Percentiles rank a stretch among this genome's conserved stretches.
phyloP scores from a whole-genome alignment of 2,329 filamentous ascomycete genomes.

The Juglanconis oblonga region DNA sequence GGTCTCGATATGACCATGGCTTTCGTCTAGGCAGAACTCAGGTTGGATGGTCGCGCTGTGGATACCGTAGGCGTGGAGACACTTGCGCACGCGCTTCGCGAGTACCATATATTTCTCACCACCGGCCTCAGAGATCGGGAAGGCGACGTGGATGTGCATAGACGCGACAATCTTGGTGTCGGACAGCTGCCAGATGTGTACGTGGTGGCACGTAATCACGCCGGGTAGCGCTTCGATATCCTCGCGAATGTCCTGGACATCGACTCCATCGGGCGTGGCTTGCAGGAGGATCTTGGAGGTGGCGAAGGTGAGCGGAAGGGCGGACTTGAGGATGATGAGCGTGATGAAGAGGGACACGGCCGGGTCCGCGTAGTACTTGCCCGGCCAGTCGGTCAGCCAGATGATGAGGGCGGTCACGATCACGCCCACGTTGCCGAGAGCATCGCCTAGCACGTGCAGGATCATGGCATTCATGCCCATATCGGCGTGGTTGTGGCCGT shows the following conservation, averaged over 20 bases:
- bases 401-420: slow-evolving; percentile 83
- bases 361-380: slow-evolving; percentile 86
- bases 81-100: slow-evolving; percentile 76
- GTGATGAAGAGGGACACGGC: slow-evolving; percentile 93
- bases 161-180: slow-evolving; percentile 93
- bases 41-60: slow-evolving; percentile 97
- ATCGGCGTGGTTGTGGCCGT: slow-evolving; percentile 78
- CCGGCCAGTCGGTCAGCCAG: slow-evolving; percentile 81
- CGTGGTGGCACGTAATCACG: slow-evolving; percentile 87
- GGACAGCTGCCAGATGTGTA: slow-evolving; percentile 96
- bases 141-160: slow-evolving; percentile 88
- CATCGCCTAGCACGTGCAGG: slow-evolving; percentile 75
- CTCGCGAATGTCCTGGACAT: slow-evolving; percentile 84
- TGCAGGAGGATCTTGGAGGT: slow-evolving; percentile 88
- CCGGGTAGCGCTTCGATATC: slow-evolving; percentile 85
- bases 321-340: slow-evolving; percentile 68
- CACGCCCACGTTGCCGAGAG: slow-evolving; percentile 82
- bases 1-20: slow-evolving; percentile 37
- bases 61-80: slow-evolving; percentile 92
- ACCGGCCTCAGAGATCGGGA: slow-evolving; percentile 80
- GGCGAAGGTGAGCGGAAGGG: slow-evolving; percentile 74
- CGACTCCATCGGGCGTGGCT: slow-evolving; percentile 85
- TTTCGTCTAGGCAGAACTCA: slow-evolving; percentile 66
- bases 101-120: slow-evolving; percentile 85
- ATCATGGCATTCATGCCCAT: slow-evolving; percentile 93